Base-by-base conservation (phyloP, 2,329 filamentous ascomycete genomes). In the Metarhizium robertsii region DNA sequence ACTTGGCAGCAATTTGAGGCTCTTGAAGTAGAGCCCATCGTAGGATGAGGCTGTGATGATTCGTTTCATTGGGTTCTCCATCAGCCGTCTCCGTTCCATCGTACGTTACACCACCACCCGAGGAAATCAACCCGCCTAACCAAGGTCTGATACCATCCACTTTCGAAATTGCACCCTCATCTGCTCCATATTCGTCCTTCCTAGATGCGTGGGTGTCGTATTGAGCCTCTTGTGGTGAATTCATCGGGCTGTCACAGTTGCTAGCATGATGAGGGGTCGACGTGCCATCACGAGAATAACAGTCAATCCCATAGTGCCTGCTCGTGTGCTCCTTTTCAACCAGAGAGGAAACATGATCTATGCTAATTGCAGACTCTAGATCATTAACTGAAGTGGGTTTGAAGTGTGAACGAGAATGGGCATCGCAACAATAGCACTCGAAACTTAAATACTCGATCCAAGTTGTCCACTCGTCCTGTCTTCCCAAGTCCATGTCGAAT, bases 381-480 rank as follows among this genome's bases (percentile, higher is more conserved):
- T 34, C 32, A 34, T 34, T 7, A 8, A 34, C 2, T 34, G 32
- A 34, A 11, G 32, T 2, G 2, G 32, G 32, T 11, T 34, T 34
- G 32, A 34, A 11, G 32, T 8, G 32, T 34, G 32, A 11, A 34
- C 32, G 32, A 34, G 32, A 34, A 34, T 34, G 45, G 30, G 29
- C 14, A 3, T 56, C 55, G 25, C 53, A 50, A 40, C 52, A 56
- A 32, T 48, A 51, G 14, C 32, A 52, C 45, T 57, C 55, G 45
- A 55, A 57, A 18, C 53, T 54, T 43, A 57, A 14, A 20, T 57
- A 57, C 16, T 57, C 55, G 16, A 55, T 32, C 55, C 55, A 57
- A 4, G 53, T 55, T 8, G 52, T 55, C 52, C 53, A 57, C 30
- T 55, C 50, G 30, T 55, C 55, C 34, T 57, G 55, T 6, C 38